A percentile compares a stretch with the other conserved stretches of the same genome.
Conservation (phyloP, 2,329 filamentous ascomycete genomes). For the Tolypocladium inflatum region DNA sequence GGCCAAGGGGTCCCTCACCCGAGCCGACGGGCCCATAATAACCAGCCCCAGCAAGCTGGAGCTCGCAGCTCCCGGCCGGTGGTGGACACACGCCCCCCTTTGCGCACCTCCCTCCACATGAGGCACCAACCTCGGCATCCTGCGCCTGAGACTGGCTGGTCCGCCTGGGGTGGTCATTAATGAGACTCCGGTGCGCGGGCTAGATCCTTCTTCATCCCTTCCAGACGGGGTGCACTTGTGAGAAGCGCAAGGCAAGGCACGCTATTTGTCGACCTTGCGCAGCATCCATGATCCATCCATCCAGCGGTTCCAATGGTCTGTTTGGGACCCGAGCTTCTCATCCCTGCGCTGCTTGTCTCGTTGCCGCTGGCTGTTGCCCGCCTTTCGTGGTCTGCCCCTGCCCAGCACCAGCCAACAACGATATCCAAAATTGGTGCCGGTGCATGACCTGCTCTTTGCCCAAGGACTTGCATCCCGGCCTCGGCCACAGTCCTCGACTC, state of each 20-base stretch:
- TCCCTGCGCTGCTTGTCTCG: not conserved
- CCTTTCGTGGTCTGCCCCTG: not conserved
- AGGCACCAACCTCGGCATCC: conserved; percentile 1
- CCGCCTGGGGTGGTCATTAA: conserved; percentile 5
- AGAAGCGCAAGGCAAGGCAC: not conserved
- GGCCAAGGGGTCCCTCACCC: not conserved
- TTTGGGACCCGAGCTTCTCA: not conserved
- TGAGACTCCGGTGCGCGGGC: conserved; percentile 13
- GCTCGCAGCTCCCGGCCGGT: not conserved
- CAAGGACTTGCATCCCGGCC: not conserved
- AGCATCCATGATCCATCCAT: not conserved
- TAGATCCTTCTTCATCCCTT: conserved; percentile 20
- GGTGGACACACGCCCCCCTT: not conserved
- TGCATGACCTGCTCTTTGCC: not conserved
- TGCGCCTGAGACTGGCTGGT: conserved; percentile 5
- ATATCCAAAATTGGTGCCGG: not conserved
- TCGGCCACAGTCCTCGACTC: not conserved
- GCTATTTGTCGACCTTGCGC: not conserved
- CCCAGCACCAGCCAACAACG: not conserved
- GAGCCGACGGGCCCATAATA: not conserved
- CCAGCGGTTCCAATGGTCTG: not conserved
- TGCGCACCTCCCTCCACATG: not conserved
- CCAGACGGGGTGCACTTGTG: conserved; percentile 7
- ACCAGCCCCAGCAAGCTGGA: not conserved
- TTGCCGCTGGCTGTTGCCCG: not conserved